Base-by-base conservation (phyloP, 2,329 filamentous ascomycete species). In the Stagonosporopsis chrysanthemi region DNA sequence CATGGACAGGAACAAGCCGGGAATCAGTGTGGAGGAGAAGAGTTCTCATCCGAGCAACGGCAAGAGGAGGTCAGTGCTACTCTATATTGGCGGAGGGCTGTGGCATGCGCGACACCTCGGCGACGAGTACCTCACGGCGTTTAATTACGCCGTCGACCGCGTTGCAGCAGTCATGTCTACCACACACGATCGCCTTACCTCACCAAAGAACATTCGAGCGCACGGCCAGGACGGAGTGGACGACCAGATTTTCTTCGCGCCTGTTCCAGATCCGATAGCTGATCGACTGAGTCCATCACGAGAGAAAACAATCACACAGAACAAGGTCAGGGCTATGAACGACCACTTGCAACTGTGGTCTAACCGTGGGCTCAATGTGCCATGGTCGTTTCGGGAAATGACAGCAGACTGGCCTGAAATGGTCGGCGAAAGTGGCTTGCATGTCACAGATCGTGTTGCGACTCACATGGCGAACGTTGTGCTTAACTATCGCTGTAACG, bases 401-500 rank as follows among this genome's bases (percentile, higher is more conserved):
- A 79, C 77, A 1, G 65, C 68, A 15, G 68, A 69, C 29, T 66
- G 76, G 23, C 64, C 64, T 28, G 70, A 72, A 7, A 69, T 73
- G 38, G 83, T 81, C 40, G 75, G 80, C 42, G 75, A 78, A 40
- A 81, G 80, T 56, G 83, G 83, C 14, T 63, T 86, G 23, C 82
- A 84, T 69, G 76, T 83, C 9, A 71, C 78, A 12, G 75, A 80
- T 14, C 73, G 69, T 24, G 77, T 86, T 26, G 79, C 81, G 1
- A 74, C 75, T 43, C 74, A 74, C 49, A 81, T 83, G 72, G 80
- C 82, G 14, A 81, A 87, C 63, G 69, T 86, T 17, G 68, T 84
- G 2, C 77, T 87, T 46, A 85, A 84, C 56, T 72, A 81, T 26
- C 80, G 81, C 41, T 87, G 85, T 73, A 87, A 87, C 66, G 74